phyloP scores from a whole-genome alignment of 2,329 filamentous ascomycete species.

The Malbranchea zuffiana region DNA sequence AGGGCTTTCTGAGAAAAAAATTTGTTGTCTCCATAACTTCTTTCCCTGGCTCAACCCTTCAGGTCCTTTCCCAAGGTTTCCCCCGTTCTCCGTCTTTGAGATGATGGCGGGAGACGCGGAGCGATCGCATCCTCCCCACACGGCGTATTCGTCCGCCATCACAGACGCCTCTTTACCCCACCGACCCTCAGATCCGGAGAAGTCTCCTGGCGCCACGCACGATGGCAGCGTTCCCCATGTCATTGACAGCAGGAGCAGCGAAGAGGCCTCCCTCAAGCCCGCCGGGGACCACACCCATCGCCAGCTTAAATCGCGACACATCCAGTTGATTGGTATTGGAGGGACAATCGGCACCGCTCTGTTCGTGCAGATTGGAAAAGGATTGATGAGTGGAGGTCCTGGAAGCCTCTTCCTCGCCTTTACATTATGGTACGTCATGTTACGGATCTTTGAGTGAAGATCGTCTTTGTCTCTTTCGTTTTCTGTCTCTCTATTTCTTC shows the following conservation, averaged over 20 bases:
- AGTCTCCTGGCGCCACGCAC: background rate
- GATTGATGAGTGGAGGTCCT: slow-evolving; percentile 33
- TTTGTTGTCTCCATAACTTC: no score
- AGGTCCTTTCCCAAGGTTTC: no score
- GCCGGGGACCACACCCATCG: slow-evolving; percentile 29
- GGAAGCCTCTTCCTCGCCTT: slow-evolving; percentile 37
- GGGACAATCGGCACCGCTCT: slow-evolving; percentile 37
- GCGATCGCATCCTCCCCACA: background rate
- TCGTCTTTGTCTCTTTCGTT: slow-evolving; percentile 5
- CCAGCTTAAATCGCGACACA: slow-evolving; percentile 36
- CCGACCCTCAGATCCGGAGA: slow-evolving; percentile 4
- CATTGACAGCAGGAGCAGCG: background rate
- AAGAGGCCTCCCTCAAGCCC: slow-evolving; percentile 14
- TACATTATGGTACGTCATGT: slow-evolving; percentile 33
- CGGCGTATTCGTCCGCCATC: slow-evolving; percentile 1
- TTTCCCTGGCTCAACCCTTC: no score
- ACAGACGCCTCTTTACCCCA: background rate
- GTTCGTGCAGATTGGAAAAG: slow-evolving; percentile 35
- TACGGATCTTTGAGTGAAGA: background rate
- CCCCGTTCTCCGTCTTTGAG: background rate
- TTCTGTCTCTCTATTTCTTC: background rate
- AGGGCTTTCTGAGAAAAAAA: no score
- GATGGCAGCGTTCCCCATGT: background rate
- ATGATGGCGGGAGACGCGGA: background rate
- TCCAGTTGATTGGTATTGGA: slow-evolving; percentile 39